Evolutionary conservation across 441 rosid species (phyloP).

Genomic region (Euphorbia corollata): DNA sequence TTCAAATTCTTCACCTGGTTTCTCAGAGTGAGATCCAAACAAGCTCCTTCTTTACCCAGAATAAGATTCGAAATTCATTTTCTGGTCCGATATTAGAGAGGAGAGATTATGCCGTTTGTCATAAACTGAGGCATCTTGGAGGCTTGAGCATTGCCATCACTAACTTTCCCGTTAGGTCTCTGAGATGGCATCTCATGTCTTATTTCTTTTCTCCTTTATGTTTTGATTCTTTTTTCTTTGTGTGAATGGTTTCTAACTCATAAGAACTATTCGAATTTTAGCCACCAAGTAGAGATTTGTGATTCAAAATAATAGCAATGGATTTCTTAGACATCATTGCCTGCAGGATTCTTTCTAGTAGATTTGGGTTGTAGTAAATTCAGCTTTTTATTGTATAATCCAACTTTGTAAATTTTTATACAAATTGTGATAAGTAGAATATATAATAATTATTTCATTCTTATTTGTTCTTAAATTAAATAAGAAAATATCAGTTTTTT

Average conservation of each 20-base stretch:
- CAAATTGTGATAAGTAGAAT: too few species aligned
- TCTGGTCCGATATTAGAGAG: conserved; percentile 30
- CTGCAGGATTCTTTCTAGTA: too few species aligned
- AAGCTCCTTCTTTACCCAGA: conserved; percentile 41
- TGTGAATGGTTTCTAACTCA: background rate
- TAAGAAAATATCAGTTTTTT: too few species aligned
- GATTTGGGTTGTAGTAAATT: too few species aligned
- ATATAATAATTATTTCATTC: too few species aligned
- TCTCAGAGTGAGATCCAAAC: conserved; percentile 58
- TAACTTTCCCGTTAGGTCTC: conserved; percentile 51
- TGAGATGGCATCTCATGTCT: conserved; percentile 62
- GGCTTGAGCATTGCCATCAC: conserved; percentile 27
- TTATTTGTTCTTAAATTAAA: too few species aligned
- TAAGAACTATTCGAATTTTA: conserved; percentile 24
- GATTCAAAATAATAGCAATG: conserved; percentile 47
- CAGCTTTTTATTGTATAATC: too few species aligned
- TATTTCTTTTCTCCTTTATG: background rate
- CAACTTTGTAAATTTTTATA: too few species aligned
- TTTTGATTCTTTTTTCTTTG: background rate
- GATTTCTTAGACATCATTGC: conserved; percentile 71
- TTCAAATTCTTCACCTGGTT: too few species aligned
- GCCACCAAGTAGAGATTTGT: conserved; percentile 55
- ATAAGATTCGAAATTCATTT: conserved; percentile 40
- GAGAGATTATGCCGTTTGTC: conserved; percentile 58
- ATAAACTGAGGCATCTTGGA: conserved; percentile 70